phyloP scores from a whole-genome alignment of 2,329 filamentous ascomycete species.

The Botryotinia convoluta region DNA sequence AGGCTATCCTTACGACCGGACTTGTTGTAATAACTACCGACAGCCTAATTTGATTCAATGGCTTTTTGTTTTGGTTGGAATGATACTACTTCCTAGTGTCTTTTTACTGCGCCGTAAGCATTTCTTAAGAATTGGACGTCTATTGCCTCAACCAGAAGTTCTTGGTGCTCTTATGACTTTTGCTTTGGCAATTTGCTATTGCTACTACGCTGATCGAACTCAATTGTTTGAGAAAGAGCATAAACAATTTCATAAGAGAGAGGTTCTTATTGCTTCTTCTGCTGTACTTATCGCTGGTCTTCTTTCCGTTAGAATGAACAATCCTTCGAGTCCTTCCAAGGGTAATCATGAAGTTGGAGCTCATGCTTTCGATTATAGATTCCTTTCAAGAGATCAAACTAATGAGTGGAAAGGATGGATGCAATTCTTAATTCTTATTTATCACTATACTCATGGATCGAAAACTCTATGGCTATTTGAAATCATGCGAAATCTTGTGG shows the following conservation, averaged over 20 bases:
- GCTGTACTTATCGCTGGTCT: slow-evolving; percentile 36
- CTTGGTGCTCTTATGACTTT: slow-evolving; percentile 29
- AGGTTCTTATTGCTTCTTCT: slow-evolving; percentile 38
- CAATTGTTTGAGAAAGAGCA: slow-evolving; percentile 51
- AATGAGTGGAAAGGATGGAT: slow-evolving; percentile 68
- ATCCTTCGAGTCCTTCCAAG: slow-evolving; percentile 1
- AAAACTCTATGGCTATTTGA: slow-evolving; percentile 52
- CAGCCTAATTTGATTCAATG: slow-evolving; percentile 41
- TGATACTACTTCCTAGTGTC: slow-evolving; percentile 36
- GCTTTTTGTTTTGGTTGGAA: slow-evolving; percentile 36
- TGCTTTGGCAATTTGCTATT: slow-evolving; percentile 41
- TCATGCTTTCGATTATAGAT: slow-evolving; percentile 37
- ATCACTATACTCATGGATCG: slow-evolving; percentile 56
- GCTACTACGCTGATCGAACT: slow-evolving; percentile 54
- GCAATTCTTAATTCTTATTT: slow-evolving; percentile 55
- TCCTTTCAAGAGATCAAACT: slow-evolving; percentile 55
- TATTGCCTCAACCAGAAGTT: slow-evolving; percentile 27
- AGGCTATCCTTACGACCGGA: slow-evolving; percentile 47
- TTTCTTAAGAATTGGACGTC: slow-evolving; percentile 21
- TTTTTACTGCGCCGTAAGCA: slow-evolving; percentile 28
- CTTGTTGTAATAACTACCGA: slow-evolving; percentile 51
- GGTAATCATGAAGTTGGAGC: slow-evolving; percentile 6
- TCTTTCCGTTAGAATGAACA: slow-evolving; percentile 35
- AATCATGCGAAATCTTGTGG: slow-evolving; percentile 52
- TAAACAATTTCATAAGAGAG: slow-evolving; percentile 43